Base-by-base conservation (phyloP, 1,284 basidiomycete species). In the Wallemia mellicola region DNA sequence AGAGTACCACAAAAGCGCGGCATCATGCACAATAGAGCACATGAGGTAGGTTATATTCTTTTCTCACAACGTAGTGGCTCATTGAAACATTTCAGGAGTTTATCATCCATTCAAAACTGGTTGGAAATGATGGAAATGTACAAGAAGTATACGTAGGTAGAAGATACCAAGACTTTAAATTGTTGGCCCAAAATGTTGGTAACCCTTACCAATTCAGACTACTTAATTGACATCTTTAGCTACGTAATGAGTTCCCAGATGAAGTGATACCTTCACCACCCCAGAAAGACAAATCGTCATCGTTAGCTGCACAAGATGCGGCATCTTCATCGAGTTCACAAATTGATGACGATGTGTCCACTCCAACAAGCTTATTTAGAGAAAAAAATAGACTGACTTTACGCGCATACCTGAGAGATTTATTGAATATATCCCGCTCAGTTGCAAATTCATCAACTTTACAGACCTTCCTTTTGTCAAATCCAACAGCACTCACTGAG, bases 321-420 rank as follows among this genome's bases (percentile, higher is more conserved):
- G 66, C 59, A 60, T 61, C 26, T 56, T 63, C 54, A 56, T 60
- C 54, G 14, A 61, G 38, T 24, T 62, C 61, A 56, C 63, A 62
- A 30, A 59, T 28, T 63, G 28, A 63, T 58, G 22, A 54, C 64
- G 62, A 61, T 60, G 60, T 71, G 0, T 70, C 71, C 0, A 79
- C 79, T 25, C n/a, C n/a, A n/a, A n/a, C n/a, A n/a, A n/a, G n/a
- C n/a, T 76, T 95, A 19, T 75, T 85, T 0, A 76, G 89, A 27
- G 94, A 99, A 70, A 92, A 89, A 75, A 99, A 99, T 66, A 77
- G 94, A 5, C 74, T 98, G 7, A 98, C 94, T 0, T 77, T 99
- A 7, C 79, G 94, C 24, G 84, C 88, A 0, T 98, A 96, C 70
- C 75, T 99, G 17, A 82, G 85, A 64, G 72, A 79, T 0, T 74